Evolutionary conservation across 768 basidiomycete species (phyloP).

Genomic region (Symmetrospora coprosmae): DNA sequence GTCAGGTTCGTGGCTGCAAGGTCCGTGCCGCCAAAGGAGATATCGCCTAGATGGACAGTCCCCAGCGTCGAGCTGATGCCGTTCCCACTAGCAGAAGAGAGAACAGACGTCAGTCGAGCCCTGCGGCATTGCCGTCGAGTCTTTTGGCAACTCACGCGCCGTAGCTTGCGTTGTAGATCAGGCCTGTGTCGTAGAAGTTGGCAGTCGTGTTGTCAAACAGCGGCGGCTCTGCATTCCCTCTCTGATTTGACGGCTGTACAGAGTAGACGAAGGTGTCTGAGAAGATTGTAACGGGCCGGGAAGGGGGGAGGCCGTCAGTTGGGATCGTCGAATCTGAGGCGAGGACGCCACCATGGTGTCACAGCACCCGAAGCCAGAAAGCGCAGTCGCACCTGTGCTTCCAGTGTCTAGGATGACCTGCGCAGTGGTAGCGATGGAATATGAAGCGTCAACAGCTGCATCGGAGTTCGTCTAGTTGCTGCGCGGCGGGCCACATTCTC

Average conservation of each 20-base stretch:
- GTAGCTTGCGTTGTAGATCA: constrained; percentile 5
- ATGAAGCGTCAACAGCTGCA: no score
- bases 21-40: constrained; percentile 3
- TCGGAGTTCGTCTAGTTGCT: no score
- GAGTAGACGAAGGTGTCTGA: constrained; percentile 22
- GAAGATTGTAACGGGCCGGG: no score
- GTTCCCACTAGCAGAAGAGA: background rate
- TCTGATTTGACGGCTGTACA: constrained; percentile 17
- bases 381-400: constrained; percentile 9
- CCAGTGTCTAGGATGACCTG: constrained; percentile 19
- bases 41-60: background rate
- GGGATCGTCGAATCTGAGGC: background rate
- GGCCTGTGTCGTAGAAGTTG: constrained; percentile 2
- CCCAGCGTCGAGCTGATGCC: background rate
- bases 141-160: constrained; percentile 2
- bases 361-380: background rate
- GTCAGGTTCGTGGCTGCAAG: constrained; percentile 18
- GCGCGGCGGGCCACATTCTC: no score
- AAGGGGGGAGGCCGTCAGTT: no score
- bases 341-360: background rate
- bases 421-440: no score
- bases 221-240: background rate
- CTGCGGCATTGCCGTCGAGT: no score
- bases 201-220: constrained; percentile 10
- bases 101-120: background rate